Conservation (phyloP, 2,329 filamentous ascomycete species). For the Fusarium luffae region DNA sequence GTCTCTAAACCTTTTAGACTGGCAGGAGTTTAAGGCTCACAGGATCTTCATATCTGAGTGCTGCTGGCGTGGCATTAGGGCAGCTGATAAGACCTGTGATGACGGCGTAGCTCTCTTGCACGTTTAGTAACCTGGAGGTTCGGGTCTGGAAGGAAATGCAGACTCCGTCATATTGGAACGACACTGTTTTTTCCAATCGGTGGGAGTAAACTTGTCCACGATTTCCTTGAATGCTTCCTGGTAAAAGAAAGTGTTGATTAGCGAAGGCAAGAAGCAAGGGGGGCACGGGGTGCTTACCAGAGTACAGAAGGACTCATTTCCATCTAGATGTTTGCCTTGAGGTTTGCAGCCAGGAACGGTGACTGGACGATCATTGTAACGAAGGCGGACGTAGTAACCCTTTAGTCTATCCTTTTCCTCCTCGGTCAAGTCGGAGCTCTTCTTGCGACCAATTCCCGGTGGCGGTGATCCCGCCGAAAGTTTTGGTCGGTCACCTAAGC, state of each 20-base stretch:
- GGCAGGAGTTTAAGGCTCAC: background rate
- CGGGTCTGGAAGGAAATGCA: slow-evolving; percentile 59
- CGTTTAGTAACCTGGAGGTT: slow-evolving; percentile 61
- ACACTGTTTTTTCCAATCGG: slow-evolving; percentile 75
- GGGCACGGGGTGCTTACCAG: slow-evolving; percentile 65
- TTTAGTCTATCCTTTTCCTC: slow-evolving; percentile 70
- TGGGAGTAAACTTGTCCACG: slow-evolving; percentile 89
- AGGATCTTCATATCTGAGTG: background rate
- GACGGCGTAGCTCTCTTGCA: background rate
- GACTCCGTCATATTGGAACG: slow-evolving; percentile 57
- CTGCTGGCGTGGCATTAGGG: background rate
- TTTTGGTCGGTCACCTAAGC: slow-evolving; percentile 34
- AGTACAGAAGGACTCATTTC: slow-evolving; percentile 91
- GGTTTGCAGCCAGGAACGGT: slow-evolving; percentile 83
- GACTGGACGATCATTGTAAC: slow-evolving; percentile 90
- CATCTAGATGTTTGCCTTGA: slow-evolving; percentile 83
- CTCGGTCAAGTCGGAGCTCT: slow-evolving; percentile 64
- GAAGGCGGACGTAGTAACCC: slow-evolving; percentile 86
- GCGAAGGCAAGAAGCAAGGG: slow-evolving; percentile 13
- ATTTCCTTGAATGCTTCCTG: slow-evolving; percentile 93
- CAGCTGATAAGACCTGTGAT: background rate
- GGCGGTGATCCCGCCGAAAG: slow-evolving; percentile 48
- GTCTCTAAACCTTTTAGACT: slow-evolving; percentile 7
- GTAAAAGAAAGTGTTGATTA: background rate
- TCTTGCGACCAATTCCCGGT: slow-evolving; percentile 69